phyloP scores from a whole-genome alignment of 768 basidiomycete genomes.

The Rhodotorula sphaerocarpa region DNA sequence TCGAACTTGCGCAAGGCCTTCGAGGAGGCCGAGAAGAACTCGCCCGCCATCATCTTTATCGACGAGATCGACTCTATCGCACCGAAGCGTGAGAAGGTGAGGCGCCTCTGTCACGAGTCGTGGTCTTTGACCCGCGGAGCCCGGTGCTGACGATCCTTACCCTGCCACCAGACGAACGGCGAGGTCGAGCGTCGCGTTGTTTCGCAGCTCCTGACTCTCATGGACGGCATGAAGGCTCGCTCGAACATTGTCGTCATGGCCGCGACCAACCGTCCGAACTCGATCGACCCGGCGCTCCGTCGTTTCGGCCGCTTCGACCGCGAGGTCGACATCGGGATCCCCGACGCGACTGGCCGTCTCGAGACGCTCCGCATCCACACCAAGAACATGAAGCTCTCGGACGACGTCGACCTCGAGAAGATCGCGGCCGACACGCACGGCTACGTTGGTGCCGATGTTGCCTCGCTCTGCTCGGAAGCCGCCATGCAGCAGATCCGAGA shows the following conservation, averaged over 20 bases:
- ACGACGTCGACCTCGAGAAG: slow-evolving; percentile 97
- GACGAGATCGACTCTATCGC: slow-evolving; percentile 99
- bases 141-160: neutral
- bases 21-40: slow-evolving; percentile 99
- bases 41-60: slow-evolving; percentile 98
- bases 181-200: slow-evolving; percentile 99
- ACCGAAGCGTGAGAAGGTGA: slow-evolving; percentile 96
- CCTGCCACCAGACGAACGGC: slow-evolving; percentile 69
- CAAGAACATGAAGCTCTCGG: slow-evolving; percentile 97
- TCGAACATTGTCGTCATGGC: slow-evolving; percentile 99
- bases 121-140: neutral
- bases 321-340: slow-evolving; percentile 98
- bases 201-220: slow-evolving; percentile 93
- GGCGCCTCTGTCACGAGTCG: slow-evolving; percentile 14
- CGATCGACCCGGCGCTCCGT: slow-evolving; percentile 95
- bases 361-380: slow-evolving; percentile 99
- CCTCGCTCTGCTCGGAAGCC: slow-evolving; percentile 94
- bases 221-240: slow-evolving; percentile 91
- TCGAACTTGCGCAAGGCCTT: slow-evolving; percentile 96
- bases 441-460: slow-evolving; percentile 96
- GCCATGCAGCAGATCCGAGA: slow-evolving; percentile 99
- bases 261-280: slow-evolving; percentile 96
- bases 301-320: slow-evolving; percentile 99
- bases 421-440: slow-evolving; percentile 99
- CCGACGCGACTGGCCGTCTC: slow-evolving; percentile 95